Evolutionary conservation across 1,139 yeast genomes (phyloP).

Genomic region (Yamadazyma dendronema): DNA sequence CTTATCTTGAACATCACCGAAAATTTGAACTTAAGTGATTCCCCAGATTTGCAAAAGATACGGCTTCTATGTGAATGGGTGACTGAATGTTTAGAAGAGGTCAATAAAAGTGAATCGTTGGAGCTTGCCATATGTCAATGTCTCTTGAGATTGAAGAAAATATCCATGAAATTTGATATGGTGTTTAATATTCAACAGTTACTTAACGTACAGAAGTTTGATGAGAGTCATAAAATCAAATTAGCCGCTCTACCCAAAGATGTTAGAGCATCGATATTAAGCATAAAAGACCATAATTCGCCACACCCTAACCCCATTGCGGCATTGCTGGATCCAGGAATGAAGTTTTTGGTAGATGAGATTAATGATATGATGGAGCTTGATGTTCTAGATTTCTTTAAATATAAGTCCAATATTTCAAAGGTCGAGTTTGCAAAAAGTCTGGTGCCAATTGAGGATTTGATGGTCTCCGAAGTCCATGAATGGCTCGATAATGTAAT

Average conservation of each 20-base stretch:
- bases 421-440: constrained; percentile 1
- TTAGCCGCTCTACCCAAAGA: not conserved
- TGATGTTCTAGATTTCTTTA: constrained; percentile 7
- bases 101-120: constrained; percentile 9
- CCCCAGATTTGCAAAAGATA: constrained; percentile 28
- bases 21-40: constrained; percentile 26
- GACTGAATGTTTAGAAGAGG: constrained; percentile 17
- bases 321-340: too few species aligned
- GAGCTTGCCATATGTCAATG: constrained; percentile 22
- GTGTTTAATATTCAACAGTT: constrained; percentile 7
- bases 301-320: too few species aligned
- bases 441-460: not conserved
- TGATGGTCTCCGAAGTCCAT: too few species aligned
- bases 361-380: constrained; percentile 1
- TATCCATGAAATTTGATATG: constrained; percentile 19
- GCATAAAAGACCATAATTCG: too few species aligned
- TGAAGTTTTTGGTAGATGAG: constrained; percentile 3
- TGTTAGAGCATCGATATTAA: too few species aligned
- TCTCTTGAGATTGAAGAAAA: constrained; percentile 23
- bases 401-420: constrained; percentile 1
- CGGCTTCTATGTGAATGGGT: constrained; percentile 32
- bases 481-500: constrained; percentile 24
- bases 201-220: constrained; percentile 11
- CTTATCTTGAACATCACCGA: constrained; percentile 31
- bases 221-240: too few species aligned